Base-by-base conservation (phyloP, 345 rosid species). In the Sisymbrium irio region DNA sequence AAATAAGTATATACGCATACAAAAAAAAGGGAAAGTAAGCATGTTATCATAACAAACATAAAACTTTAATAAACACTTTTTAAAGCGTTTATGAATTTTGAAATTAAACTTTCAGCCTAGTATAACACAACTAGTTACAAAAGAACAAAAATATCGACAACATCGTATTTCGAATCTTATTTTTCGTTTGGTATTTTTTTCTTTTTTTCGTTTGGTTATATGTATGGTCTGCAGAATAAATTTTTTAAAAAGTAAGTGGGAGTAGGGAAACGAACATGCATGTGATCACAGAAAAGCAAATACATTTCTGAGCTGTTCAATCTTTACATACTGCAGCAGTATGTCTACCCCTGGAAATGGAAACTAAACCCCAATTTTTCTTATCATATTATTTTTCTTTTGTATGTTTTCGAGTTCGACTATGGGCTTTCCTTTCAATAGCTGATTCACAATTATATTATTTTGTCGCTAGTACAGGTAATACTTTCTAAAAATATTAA, bases 271-370 rank as follows among this genome's bases (percentile, higher is more conserved):
- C 58, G 62, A 62, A 42, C 63, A 72, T 64, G 77, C 63, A 72
- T 64, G 77, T 73, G 64, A 63, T 32, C 36, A 72, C 56, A 72
- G 63, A 13, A 40, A 51, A 54, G 64, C 63, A 72, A 63, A 20
- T 40, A 50, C 53, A 61, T 62, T 50, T 72, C 2, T 62, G 62
- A 72, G 69, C 75, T 70, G 66, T 70, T 57, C 66, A 45, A 69
- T 57, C 74, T 69, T 57, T 68, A 39, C 63, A 40, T 28, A 46
- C 12, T 45, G 18, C 50, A 17, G 17, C 50, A 18, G 20, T 5
- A 3, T 41, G 7, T 42, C 56, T 46, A 62, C 19, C 18, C 11
- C 56, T 6, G 10, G n/a, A 30, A 32, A 45, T 25, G 37, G 20
- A 44, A 27, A 42, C 25, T 27, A 42, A 32, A 64, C 69, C 17